These are phyloP conservation scores for Aspergillus amoenus DNA, from an alignment of 2,329 filamentous ascomycete species.

Conservation along the genomic window DNA sequence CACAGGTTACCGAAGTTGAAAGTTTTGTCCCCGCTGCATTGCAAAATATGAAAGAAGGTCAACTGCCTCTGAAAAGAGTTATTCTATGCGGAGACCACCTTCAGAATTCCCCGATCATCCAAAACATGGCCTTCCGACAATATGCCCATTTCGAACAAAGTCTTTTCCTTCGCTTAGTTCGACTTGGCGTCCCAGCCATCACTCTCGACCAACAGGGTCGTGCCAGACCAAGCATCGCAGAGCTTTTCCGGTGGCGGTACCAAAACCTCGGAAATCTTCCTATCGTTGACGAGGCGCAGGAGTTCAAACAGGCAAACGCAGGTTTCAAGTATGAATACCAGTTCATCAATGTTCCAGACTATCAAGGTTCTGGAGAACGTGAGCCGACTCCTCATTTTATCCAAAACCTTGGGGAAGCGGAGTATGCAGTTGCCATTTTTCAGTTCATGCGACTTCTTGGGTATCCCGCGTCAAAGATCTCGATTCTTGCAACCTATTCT, in stretches of 20 bases:
- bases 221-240: slow-evolving; percentile 80
- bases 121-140: slow-evolving; percentile 89
- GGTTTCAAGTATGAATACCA: slow-evolving; percentile 94
- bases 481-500: slow-evolving; percentile 89
- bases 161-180: slow-evolving; percentile 85
- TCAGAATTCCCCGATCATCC: slow-evolving; percentile 94
- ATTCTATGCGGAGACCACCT: slow-evolving; percentile 94
- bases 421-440: slow-evolving; percentile 92
- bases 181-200: slow-evolving; percentile 87
- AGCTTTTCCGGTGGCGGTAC: slow-evolving; percentile 93
- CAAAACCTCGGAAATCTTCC: slow-evolving; percentile 75
- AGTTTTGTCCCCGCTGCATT: slow-evolving; percentile 94
- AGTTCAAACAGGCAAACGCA: slow-evolving; percentile 81
- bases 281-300: slow-evolving; percentile 63
- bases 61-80: slow-evolving; percentile 77
- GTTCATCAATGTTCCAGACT: slow-evolving; percentile 92
- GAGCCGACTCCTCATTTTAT: slow-evolving; percentile 94
- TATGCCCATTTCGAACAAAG: slow-evolving; percentile 97
- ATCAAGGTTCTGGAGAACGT: slow-evolving; percentile 83
- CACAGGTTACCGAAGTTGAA: slow-evolving; percentile 96
- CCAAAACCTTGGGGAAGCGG: slow-evolving; percentile 93
- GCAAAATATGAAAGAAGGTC: slow-evolving; percentile 73
- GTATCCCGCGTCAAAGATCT: slow-evolving; percentile 81
- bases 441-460: slow-evolving; percentile 97
- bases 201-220: slow-evolving; percentile 92